Evolutionary conservation across 2,329 filamentous ascomycete species (phyloP).

Genomic region (Pseudopithomyces maydicus): DNA sequence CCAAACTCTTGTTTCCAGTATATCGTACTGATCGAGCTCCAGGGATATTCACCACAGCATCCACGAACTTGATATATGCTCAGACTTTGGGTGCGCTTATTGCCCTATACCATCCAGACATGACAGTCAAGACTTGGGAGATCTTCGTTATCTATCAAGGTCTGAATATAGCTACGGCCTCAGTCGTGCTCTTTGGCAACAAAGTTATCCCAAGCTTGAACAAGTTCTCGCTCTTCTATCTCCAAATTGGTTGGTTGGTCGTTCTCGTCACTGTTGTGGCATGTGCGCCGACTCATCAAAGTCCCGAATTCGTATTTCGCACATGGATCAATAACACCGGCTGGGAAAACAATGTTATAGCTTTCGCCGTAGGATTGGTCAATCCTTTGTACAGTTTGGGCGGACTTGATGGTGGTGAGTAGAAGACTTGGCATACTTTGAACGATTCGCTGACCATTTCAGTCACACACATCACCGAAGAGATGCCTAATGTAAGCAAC

Average conservation of each 20-base stretch:
- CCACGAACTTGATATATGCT: conserved; percentile 16
- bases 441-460: neutral
- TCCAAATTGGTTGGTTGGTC: conserved; percentile 16
- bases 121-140: conserved; percentile 13
- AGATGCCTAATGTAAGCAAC: conserved; percentile 8
- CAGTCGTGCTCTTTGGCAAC: conserved; percentile 14
- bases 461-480: conserved; percentile 5
- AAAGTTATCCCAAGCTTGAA: conserved; percentile 14
- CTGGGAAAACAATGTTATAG: conserved; percentile 13
- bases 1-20: neutral
- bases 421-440: neutral
- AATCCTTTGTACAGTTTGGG: conserved; percentile 9
- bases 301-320: conserved; percentile 14
- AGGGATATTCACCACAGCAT: conserved; percentile 18
- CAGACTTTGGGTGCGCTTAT: conserved; percentile 13
- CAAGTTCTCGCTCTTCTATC: conserved; percentile 16
- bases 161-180: conserved; percentile 12
- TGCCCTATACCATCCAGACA: conserved; percentile 10
- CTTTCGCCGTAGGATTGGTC: conserved; percentile 12
- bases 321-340: conserved; percentile 20
- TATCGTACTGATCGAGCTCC: neutral
- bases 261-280: conserved; percentile 14
- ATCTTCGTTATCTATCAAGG: conserved; percentile 15
- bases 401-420: conserved; percentile 4
- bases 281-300: conserved; percentile 12